phyloP scores from a whole-genome alignment of 2,329 filamentous ascomycete species.

The Cercospora sp. region DNA sequence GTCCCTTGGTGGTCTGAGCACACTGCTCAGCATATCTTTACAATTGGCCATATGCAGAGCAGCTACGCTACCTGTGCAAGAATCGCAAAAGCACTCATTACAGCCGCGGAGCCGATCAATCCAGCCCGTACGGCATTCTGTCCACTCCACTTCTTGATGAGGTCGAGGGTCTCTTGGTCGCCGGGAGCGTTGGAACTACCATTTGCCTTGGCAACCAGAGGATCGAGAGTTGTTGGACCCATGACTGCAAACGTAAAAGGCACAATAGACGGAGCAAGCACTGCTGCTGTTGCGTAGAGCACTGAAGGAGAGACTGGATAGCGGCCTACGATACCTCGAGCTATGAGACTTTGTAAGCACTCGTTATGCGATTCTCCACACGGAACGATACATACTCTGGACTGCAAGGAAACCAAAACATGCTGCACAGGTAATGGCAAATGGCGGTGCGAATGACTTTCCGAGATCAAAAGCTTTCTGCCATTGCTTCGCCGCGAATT shows the following conservation, averaged over 20 bases:
- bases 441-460: slow-evolving; percentile 22
- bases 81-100: slow-evolving; percentile 25
- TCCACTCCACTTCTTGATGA: slow-evolving; percentile 31
- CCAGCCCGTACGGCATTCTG: slow-evolving; percentile 29
- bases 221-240: slow-evolving; percentile 18
- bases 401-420: slow-evolving; percentile 29
- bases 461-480: slow-evolving; percentile 29
- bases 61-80: slow-evolving; percentile 20
- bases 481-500: slow-evolving; percentile 32
- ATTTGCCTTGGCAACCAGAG: slow-evolving; percentile 27
- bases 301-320: slow-evolving; percentile 21
- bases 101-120: slow-evolving; percentile 24
- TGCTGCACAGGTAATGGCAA: slow-evolving; percentile 26
- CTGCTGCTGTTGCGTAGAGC: slow-evolving; percentile 30
- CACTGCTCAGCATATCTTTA: neutral
- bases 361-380: neutral
- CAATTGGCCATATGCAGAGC: neutral
- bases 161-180: slow-evolving; percentile 29
- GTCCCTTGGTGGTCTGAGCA: slow-evolving; percentile 7
- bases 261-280: slow-evolving; percentile 29
- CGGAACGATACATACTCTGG: slow-evolving; percentile 20
- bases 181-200: slow-evolving; percentile 17
- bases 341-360: slow-evolving; percentile 12
- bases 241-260: slow-evolving; percentile 34
- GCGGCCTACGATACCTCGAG: slow-evolving; percentile 16